Conservation (phyloP, 1,284 basidiomycete genomes). For the Cutaneotrichosporon curvatum region DNA sequence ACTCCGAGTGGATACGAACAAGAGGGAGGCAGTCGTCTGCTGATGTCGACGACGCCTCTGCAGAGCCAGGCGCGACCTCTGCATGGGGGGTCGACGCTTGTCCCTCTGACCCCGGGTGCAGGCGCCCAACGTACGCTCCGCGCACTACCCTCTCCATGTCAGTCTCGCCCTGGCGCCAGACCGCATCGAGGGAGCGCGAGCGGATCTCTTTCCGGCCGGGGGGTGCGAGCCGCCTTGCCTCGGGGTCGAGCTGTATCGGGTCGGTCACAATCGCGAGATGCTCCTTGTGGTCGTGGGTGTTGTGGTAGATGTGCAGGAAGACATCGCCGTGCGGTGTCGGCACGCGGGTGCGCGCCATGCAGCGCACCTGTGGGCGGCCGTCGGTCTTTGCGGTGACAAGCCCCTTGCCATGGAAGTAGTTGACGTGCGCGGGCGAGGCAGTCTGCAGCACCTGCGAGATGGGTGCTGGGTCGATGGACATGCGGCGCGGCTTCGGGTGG, state of each 20-base stretch:
- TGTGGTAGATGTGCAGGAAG: constrained; percentile 82
- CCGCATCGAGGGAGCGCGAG: constrained; percentile 71
- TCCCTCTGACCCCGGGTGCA: constrained; percentile 45
- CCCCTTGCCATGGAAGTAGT: constrained; percentile 15
- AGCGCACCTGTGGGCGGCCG: constrained; percentile 46
- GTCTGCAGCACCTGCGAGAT: constrained; percentile 34
- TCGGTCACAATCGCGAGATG: constrained; percentile 97
- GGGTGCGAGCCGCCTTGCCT: constrained; percentile 43
- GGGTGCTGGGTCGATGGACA: constrained; percentile 42
- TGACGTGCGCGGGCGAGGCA: constrained; percentile 24
- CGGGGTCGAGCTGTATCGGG: constrained; percentile 60
- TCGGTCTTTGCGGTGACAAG: constrained; percentile 2
- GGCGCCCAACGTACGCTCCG: constrained; percentile 84
- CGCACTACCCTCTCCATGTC: constrained; percentile 88
- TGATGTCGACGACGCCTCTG: neutral
- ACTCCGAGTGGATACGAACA: constrained; percentile 95
- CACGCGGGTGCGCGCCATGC: constrained; percentile 93
- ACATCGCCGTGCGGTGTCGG: constrained; percentile 92
- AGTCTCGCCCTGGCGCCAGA: constrained; percentile 81
- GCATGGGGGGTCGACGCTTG: constrained; percentile 22
- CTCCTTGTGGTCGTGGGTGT: constrained; percentile 82
- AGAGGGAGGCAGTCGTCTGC: constrained; percentile 56
- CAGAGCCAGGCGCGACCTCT: neutral
- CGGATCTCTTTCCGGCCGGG: constrained; percentile 55
- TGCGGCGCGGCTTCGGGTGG: constrained; percentile 27